Evolutionary conservation across 352 stramenopile species (phyloP).

Genomic region (Phytophthora boehmeriae): DNA sequence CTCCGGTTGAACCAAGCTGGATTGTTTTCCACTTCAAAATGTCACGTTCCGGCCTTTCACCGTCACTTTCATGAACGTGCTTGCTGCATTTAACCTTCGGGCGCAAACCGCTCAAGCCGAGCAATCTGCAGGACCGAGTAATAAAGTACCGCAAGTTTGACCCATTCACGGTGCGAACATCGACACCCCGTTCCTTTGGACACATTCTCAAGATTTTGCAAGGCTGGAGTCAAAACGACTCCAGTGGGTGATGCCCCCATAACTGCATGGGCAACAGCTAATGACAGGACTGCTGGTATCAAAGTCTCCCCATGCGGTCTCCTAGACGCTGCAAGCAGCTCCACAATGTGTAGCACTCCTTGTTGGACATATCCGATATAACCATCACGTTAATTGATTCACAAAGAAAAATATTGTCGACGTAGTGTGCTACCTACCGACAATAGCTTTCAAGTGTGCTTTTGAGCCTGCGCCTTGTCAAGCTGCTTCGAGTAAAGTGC

Average conservation of each 20-base stretch:
- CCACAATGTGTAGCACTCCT: conserved; percentile 58
- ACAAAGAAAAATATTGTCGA: neutral
- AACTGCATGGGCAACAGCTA: conserved; percentile 12
- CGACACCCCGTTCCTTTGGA: conserved; percentile 21
- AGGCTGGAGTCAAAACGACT: conserved; percentile 23
- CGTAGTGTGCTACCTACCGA: conserved; percentile 34
- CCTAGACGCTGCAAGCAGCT: conserved; percentile 62
- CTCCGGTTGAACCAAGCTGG: conserved; percentile 19
- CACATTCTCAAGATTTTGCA: conserved; percentile 19
- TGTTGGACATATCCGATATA: conserved; percentile 68
- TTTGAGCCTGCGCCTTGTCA: conserved; percentile 44
- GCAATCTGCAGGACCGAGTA: conserved; percentile 36
- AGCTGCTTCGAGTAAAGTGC: conserved; percentile 42
- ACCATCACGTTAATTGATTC: neutral
- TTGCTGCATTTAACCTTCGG: conserved; percentile 24
- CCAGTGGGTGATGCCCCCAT: conserved; percentile 31
- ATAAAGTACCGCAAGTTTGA: conserved; percentile 18
- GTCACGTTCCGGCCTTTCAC: neutral
- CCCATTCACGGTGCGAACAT: conserved; percentile 31
- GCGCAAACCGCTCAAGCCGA: conserved; percentile 40
- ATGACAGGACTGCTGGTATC: conserved; percentile 9
- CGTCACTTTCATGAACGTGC: conserved; percentile 1
- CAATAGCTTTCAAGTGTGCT: conserved; percentile 56
- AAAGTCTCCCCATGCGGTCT: conserved; percentile 23
- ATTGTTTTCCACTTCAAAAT: neutral